phyloP scores from a whole-genome alignment of 2,329 filamentous ascomycete genomes.

The Aspergillus japonicus region DNA sequence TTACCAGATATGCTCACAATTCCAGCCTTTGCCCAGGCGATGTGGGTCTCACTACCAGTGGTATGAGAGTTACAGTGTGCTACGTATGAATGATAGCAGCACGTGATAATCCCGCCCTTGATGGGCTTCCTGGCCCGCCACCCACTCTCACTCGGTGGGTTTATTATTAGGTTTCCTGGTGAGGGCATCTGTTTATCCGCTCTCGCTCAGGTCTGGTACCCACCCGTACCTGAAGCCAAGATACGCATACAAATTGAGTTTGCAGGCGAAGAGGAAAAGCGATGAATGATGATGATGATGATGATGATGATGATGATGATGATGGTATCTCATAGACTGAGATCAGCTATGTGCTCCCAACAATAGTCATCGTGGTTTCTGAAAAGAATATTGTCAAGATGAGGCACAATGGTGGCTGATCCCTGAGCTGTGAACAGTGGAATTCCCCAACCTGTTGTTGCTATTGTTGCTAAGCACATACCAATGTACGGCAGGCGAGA shows the following conservation, averaged over 20 bases:
- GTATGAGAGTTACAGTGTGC: slow-evolving; percentile 1
- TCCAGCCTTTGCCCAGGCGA: background rate
- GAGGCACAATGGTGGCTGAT: background rate
- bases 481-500: slow-evolving; percentile 6
- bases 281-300: background rate
- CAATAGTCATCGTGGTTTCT: background rate
- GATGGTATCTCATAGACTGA: background rate
- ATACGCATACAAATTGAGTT: slow-evolving; percentile 4
- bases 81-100: background rate
- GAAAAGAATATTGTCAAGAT: background rate
- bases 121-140: slow-evolving; percentile 11
- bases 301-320: background rate
- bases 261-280: slow-evolving; percentile 1
- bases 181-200: slow-evolving; percentile 1
- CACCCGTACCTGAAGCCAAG: slow-evolving; percentile 18
- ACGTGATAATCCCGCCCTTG: slow-evolving; percentile 9
- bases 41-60: slow-evolving; percentile 1
- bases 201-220: background rate
- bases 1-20: slow-evolving; percentile 1
- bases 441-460: background rate
- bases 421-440: background rate
- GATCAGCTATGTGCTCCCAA: background rate
- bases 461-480: background rate
- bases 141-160: background rate
- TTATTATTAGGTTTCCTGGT: slow-evolving; percentile 16